Conservation (phyloP, 2,329 filamentous ascomycete species). For the Tolypocladium sp. region DNA sequence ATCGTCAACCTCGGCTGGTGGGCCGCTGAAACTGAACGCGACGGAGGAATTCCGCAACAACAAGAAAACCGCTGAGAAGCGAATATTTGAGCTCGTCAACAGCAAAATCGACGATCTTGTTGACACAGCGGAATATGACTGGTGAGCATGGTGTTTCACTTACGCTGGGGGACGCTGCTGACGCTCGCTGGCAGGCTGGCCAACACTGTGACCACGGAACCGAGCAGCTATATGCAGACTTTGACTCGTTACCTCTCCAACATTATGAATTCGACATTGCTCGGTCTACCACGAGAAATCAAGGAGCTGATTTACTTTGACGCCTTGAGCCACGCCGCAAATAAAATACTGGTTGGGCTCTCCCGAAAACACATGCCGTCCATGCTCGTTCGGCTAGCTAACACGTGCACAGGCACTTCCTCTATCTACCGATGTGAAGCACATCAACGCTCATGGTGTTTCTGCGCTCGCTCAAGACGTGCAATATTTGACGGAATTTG, state of each 20-base stretch:
- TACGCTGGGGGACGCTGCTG: not conserved
- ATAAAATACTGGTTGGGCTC: constrained; percentile 60
- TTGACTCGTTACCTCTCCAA: constrained; percentile 87
- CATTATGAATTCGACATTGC: constrained; percentile 90
- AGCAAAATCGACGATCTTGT: constrained; percentile 97
- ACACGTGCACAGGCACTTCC: constrained; percentile 53
- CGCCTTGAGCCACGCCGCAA: constrained; percentile 81
- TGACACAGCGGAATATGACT: constrained; percentile 95
- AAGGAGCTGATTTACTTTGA: constrained; percentile 98
- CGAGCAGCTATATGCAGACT: constrained; percentile 92
- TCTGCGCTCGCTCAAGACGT: constrained; percentile 75
- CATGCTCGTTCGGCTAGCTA: constrained; percentile 2
- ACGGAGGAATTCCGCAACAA: constrained; percentile 81
- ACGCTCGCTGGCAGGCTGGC: constrained; percentile 29
- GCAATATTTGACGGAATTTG: constrained; percentile 74
- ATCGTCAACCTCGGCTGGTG: constrained; percentile 71
- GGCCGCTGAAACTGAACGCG: constrained; percentile 69
- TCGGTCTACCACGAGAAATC: constrained; percentile 89
- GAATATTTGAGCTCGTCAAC: constrained; percentile 97
- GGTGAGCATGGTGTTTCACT: constrained; percentile 35
- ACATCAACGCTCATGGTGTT: constrained; percentile 83
- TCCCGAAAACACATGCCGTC: not conserved
- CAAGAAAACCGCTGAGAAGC: constrained; percentile 93
- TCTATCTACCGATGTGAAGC: constrained; percentile 67
- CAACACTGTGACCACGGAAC: constrained; percentile 55